These are phyloP conservation scores for Dichotomopilus funicola DNA, from an alignment of 2,329 filamentous ascomycete species.

Conservation along the genomic window DNA sequence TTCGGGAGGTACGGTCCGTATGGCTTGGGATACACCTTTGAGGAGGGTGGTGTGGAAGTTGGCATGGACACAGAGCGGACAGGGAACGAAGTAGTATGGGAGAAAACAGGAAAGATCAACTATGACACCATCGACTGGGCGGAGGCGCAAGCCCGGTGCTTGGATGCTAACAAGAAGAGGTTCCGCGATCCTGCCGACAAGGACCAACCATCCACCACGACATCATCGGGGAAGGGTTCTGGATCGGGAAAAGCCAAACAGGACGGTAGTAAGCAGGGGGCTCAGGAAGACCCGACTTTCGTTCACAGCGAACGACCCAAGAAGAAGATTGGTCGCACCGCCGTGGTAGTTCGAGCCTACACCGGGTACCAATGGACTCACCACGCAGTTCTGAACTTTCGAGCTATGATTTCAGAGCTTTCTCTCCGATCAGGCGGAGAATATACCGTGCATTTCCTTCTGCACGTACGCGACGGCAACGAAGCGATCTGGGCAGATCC, in stretches of 20 bases:
- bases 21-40: constrained; percentile 71
- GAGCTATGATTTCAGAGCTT: constrained; percentile 73
- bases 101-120: constrained; percentile 48
- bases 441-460: constrained; percentile 74
- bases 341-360: constrained; percentile 75
- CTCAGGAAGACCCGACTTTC: not conserved
- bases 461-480: constrained; percentile 77
- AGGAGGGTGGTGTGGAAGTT: constrained; percentile 64
- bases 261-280: too few species aligned
- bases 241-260: too few species aligned
- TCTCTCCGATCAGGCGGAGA: constrained; percentile 72
- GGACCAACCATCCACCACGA: not conserved
- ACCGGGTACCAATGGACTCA: constrained; percentile 71
- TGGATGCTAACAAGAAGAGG: constrained; percentile 56
- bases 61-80: constrained; percentile 66
- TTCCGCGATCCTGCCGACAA: constrained; percentile 40
- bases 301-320: constrained; percentile 28
- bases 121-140: constrained; percentile 52
- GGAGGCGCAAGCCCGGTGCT: constrained; percentile 46
- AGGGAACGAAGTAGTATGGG: constrained; percentile 57
- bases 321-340: constrained; percentile 55
- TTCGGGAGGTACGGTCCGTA: constrained; percentile 81
- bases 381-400: constrained; percentile 72
- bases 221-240: constrained; percentile 4
- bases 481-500: constrained; percentile 77